Conservation (phyloP, 2,329 filamentous ascomycete genomes). For the Talaromyces sp. region DNA sequence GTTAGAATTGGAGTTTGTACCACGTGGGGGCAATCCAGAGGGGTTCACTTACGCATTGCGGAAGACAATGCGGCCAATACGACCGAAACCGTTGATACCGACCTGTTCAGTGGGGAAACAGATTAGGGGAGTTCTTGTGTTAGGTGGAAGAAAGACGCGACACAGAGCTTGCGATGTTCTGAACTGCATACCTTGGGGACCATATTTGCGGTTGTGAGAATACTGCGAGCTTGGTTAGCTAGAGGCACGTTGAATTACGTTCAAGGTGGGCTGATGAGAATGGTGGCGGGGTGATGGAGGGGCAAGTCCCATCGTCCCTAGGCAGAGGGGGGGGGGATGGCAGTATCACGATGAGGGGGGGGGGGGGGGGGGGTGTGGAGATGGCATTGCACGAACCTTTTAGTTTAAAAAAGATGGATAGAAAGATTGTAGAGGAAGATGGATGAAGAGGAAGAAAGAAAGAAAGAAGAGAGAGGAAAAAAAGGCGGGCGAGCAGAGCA, state of each 20-base stretch:
- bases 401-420: conserved; percentile 7
- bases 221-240: conserved; percentile 31
- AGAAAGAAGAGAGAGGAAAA: conserved; percentile 22
- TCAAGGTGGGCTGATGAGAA: background rate
- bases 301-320: no score
- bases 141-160: no score
- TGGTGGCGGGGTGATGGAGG: background rate
- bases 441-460: conserved; percentile 20
- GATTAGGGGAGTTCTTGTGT: background rate
- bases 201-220: conserved; percentile 35
- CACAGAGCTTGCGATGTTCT: no score
- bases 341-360: background rate
- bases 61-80: conserved; percentile 99
- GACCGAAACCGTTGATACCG: conserved; percentile 99
- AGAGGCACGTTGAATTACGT: background rate
- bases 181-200: conserved; percentile 35
- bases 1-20: conserved; percentile 20
- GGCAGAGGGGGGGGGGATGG: background rate
- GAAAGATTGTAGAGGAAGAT: conserved; percentile 5
- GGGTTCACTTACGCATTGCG: conserved; percentile 76
- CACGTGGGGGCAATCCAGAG: background rate
- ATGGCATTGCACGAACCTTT: conserved; percentile 14
- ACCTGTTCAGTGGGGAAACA: conserved; percentile 56
- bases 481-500: conserved; percentile 30
- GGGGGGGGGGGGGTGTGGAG: background rate